A percentile compares a stretch with the other conserved stretches of the same genome.
phyloP scores from a whole-genome alignment of 2,329 filamentous ascomycete genomes.

The Cytospora piceae region DNA sequence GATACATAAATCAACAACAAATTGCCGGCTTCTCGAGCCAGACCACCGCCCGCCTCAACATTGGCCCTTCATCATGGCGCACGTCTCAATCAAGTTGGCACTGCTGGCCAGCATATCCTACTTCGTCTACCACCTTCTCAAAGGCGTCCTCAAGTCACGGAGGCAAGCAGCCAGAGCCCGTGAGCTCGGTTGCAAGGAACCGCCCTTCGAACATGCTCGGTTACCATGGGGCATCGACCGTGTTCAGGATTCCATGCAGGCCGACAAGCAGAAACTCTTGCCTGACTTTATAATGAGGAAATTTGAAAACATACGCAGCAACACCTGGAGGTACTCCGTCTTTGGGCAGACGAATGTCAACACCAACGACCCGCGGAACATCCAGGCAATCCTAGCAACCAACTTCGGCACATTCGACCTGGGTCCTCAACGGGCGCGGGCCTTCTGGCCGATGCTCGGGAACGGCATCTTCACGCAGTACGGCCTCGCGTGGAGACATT shows the following conservation, averaged over 20 bases:
- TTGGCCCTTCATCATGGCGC: constrained; percentile 13
- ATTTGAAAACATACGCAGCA: background rate
- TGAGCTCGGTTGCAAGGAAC: constrained; percentile 24
- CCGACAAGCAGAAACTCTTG: constrained; percentile 21
- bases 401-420: constrained; percentile 29
- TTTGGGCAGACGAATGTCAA: constrained; percentile 18
- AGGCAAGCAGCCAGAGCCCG: constrained; percentile 14
- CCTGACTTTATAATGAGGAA: background rate
- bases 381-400: constrained; percentile 26
- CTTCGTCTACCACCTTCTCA: constrained; percentile 18
- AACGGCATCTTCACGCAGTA: constrained; percentile 44
- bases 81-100: constrained; percentile 22
- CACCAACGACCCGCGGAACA: constrained; percentile 25
- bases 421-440: constrained; percentile 12
- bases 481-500: constrained; percentile 41
- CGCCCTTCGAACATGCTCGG: background rate
- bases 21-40: background rate
- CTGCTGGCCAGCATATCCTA: constrained; percentile 22
- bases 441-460: constrained; percentile 38
- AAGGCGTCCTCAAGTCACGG: constrained; percentile 9
- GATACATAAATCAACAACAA: background rate
- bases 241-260: background rate
- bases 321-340: constrained; percentile 11
- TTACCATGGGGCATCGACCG: constrained; percentile 21
- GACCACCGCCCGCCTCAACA: background rate